Evolutionary conservation across 441 rosid species (phyloP), one percentile per base, ranked within the genome.

Genomic region (Mallotus repandus): DNA sequence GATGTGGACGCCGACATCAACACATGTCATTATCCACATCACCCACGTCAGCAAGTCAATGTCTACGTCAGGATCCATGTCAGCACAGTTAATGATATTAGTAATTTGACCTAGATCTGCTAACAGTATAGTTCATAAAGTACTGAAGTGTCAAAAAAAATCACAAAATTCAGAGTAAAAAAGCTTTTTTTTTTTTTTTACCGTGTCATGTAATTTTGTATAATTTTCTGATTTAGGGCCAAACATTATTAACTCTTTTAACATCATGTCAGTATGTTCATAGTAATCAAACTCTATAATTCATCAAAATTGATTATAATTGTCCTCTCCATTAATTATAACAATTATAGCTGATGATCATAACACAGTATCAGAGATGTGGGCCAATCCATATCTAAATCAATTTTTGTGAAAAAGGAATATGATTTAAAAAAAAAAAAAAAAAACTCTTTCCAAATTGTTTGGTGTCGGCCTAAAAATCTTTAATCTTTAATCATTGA

Each of bases 281-380:
- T 25, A 9, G 46, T 12, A 49, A 66, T 22, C 12, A 49, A 29
- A 49, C 4, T 1, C 4, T 25, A 3, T 46, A 19, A 32, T 48
- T 56, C 53, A 12, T 63, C 64, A 64, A 58, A 78, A 66, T 60
- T 4, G 49, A 49, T 68, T 32, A 73, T 61, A 52, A 70, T 71
- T 70, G 58, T 52, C 55, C 62, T 64, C 65, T 67, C 76, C 65
- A 78, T 70, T 56, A 67, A 63, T 19, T 21, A 45, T 25, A 54
- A 56, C 45, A 50, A 13, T 5, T 50, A 50, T 66, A 62, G 25
- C 9, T 25, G 41, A 49, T n/a, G 43, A 74, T 60, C 32, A 56
- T 72, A 45, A 62, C 16, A 61, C 38, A 50, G 54, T 43, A 46
- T 49, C 22, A 46, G 66, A 59, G 55, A 22, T 61, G 68, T 50